Base-by-base conservation (phyloP, 441 rosid genomes). In the Brassica balearica region DNA sequence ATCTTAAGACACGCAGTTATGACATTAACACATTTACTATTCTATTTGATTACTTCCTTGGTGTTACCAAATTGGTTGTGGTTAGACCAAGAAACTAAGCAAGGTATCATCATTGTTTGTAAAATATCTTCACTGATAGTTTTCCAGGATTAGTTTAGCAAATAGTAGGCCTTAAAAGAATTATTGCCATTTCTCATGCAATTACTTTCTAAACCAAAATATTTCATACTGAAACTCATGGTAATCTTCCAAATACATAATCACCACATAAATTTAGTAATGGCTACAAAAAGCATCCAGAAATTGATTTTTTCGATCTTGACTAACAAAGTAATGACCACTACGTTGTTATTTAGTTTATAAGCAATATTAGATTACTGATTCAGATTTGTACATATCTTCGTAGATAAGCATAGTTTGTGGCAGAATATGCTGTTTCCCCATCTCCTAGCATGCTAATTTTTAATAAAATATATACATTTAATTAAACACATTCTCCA, bases 401-500 rank as follows among this genome's bases (percentile, higher is more conserved):
- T 56, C 60, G 29, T 19, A 67, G n/a, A 66, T 34, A 55, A 22
- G 56, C 19, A 55, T 36, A 25, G 22, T 56, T 56, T 19, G 62
- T 56, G 25, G 25, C 19, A 41, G 69, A 43, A 69, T 61, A 61
- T 32, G 6, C 20, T 15, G 9, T 3, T 14, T 61, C 36, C 22
- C n/a, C 2, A 7, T 43, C 43, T 60, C 61, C 11, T 19, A 60
- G 73, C 51, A 68, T 68, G 72, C 72, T 41, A 27, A 19, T 8
- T 19, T 36, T 58, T 25, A 2, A 3, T 11, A 11, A 36, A 36
- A 11, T 12, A 12, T 27, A 27, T 3, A 15, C 65, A 43, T 17
- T 15, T 62, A 19, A 56, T 56, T 19, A 60, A 68, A 32, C 74
- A 76, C 63, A 76, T 76, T n/a, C 25, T 15, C 65, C 27, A 62